A percentile compares a stretch with the other conserved stretches of the same genome.
Evolutionary conservation across 2,329 filamentous ascomycete genomes (phyloP).

Genomic region (Alternaria tenuissima): DNA sequence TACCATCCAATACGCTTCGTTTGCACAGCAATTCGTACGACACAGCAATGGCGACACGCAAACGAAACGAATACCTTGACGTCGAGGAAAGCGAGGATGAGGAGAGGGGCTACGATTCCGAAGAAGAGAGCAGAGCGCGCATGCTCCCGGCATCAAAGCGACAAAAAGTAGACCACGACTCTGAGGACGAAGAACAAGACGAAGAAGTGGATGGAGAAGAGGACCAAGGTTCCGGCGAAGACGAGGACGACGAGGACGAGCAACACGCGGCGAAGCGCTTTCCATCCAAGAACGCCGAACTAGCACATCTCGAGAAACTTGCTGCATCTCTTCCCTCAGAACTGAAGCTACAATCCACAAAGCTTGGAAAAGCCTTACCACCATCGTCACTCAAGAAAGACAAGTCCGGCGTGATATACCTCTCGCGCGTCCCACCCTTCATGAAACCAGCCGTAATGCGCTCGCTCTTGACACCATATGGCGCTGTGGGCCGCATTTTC

Average conservation of each 20-base stretch:
- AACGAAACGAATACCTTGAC: constrained; percentile 76
- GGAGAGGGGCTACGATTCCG: constrained; percentile 68
- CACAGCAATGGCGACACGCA: constrained; percentile 68
- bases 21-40: background rate
- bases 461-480: constrained; percentile 77
- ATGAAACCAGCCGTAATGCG: constrained; percentile 85
- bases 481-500: constrained; percentile 79
- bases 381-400: constrained; percentile 67
- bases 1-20: background rate
- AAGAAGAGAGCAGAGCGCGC: constrained; percentile 72
- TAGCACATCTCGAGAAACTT: constrained; percentile 43
- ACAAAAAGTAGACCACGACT: constrained; percentile 64
- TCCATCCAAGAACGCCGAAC: constrained; percentile 40
- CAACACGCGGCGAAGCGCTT: constrained; percentile 30
- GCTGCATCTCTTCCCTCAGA: constrained; percentile 40
- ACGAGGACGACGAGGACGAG: constrained; percentile 21
- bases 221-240: constrained; percentile 37
- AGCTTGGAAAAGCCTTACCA: constrained; percentile 30
- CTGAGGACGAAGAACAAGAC: constrained; percentile 28
- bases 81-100: constrained; percentile 56
- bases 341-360: constrained; percentile 48
- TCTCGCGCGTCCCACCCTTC: constrained; percentile 85
- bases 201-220: constrained; percentile 27
- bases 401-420: constrained; percentile 81
- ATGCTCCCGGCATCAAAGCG: constrained; percentile 66